Evolutionary conservation across 768 basidiomycete species (phyloP).

Genomic region (Filobasidium floriforme): DNA sequence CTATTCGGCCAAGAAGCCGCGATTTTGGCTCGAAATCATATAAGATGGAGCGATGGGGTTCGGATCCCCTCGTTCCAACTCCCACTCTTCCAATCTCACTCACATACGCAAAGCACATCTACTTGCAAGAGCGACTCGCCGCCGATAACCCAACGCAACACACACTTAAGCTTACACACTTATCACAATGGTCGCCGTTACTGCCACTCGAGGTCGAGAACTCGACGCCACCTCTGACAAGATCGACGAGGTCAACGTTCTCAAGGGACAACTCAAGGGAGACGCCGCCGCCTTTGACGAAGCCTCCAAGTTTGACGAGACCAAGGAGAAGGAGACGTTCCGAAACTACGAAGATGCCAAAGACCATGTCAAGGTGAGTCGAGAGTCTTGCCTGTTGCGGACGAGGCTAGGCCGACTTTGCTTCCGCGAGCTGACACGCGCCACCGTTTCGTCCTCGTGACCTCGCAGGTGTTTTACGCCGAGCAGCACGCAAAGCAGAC

Average conservation of each 20-base stretch:
- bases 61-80: too few relatives aligned
- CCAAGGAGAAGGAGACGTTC: slow-evolving; percentile 41
- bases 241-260: slow-evolving; percentile 39
- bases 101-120: too few relatives aligned
- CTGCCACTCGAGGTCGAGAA: slow-evolving; percentile 22
- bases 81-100: too few relatives aligned
- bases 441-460: not conserved
- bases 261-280: slow-evolving; percentile 29
- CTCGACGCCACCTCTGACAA: slow-evolving; percentile 39
- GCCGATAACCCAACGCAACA: not conserved
- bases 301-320: slow-evolving; percentile 34
- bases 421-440: too few relatives aligned
- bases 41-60: too few relatives aligned
- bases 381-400: not conserved
- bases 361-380: slow-evolving; percentile 33
- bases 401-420: not conserved
- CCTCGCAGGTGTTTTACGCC: slow-evolving; percentile 33
- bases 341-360: slow-evolving; percentile 40
- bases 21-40: too few relatives aligned
- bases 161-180: not conserved
- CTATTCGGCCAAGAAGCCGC: too few relatives aligned
- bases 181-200: slow-evolving; percentile 12
- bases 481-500: slow-evolving; percentile 64
- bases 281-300: slow-evolving; percentile 23
- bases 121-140: too few relatives aligned